Evolutionary conservation across 495 filamentous ascomycete species (phyloP).

Genomic region (Symbiotaphrina buchneri): DNA sequence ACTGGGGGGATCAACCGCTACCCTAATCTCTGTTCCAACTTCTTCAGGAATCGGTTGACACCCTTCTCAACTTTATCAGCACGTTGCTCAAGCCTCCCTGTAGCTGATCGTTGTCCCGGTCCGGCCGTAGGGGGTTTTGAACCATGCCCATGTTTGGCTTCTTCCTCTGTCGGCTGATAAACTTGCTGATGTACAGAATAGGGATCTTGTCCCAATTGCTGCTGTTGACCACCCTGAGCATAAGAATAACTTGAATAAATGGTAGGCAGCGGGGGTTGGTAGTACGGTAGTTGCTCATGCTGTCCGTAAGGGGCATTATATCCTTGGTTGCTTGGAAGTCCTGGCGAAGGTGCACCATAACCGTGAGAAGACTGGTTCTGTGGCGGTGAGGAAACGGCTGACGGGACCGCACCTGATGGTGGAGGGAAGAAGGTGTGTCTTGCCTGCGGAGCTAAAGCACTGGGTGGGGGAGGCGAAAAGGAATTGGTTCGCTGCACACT

Average conservation of each 20-base stretch:
- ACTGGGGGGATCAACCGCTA: not conserved
- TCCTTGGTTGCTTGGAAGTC: not conserved
- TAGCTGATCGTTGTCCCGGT: slow-evolving; percentile 14
- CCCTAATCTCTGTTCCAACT: slow-evolving; percentile 57
- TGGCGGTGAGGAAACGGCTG: too few species aligned
- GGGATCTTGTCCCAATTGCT: not conserved
- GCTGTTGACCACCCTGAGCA: not conserved
- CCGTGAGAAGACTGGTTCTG: too few species aligned
- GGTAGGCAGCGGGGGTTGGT: not conserved
- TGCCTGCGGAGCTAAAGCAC: too few species aligned
- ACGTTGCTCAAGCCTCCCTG: slow-evolving; percentile 40
- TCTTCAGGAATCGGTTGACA: slow-evolving; percentile 65
- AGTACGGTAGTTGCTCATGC: not conserved
- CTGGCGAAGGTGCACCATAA: slow-evolving; percentile 1
- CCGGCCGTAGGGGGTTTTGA: not conserved
- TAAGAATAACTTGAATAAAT: not conserved
- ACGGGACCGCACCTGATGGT: too few species aligned
- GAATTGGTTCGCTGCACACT: slow-evolving; percentile 7
- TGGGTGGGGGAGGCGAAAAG: slow-evolving; percentile 15
- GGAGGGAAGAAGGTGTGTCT: too few species aligned
- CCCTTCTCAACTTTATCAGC: slow-evolving; percentile 54
- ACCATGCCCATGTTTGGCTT: not conserved
- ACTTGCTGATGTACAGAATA: not conserved
- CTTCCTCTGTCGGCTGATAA: not conserved
- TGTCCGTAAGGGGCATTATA: not conserved